Percentiles rank a stretch among this genome's conserved stretches.
These are phyloP conservation scores for Fomitopsis palustris DNA, from an alignment of 1,284 basidiomycete species.

Conservation along the genomic window DNA sequence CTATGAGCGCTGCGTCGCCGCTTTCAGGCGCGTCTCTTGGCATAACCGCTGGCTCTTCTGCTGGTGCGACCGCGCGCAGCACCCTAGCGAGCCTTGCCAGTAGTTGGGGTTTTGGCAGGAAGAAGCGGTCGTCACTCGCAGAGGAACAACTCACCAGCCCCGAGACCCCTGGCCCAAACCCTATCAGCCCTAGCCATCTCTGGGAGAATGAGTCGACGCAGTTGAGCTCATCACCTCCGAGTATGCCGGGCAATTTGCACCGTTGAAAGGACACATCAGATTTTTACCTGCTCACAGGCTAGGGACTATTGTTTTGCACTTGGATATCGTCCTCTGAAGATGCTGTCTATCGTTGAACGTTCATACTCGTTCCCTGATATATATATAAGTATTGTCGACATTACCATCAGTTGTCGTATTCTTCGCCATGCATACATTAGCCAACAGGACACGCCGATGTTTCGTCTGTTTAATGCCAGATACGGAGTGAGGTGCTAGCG, in stretches of 20 bases:
- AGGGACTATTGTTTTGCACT: background rate
- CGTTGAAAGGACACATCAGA: background rate
- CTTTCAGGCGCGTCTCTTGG: constrained; percentile 6
- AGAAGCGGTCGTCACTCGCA: constrained; percentile 36
- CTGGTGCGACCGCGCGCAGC: constrained; percentile 27
- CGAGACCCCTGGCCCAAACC: background rate
- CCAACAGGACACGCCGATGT: too few relatives aligned
- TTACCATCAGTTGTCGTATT: too few relatives aligned
- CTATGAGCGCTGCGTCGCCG: constrained; percentile 16
- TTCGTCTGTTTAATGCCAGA: too few relatives aligned
- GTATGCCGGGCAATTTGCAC: background rate
- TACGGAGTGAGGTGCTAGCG: too few relatives aligned
- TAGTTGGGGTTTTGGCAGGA: constrained; percentile 64
- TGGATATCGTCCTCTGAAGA: too few relatives aligned
- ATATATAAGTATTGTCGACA: too few relatives aligned
- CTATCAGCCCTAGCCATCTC: constrained; percentile 10
- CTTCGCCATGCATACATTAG: too few relatives aligned
- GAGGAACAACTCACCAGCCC: constrained; percentile 3
- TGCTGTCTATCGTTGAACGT: too few relatives aligned
- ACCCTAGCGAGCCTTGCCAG: constrained; percentile 62
- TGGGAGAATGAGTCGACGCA: constrained; percentile 8
- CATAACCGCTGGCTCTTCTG: constrained; percentile 11
- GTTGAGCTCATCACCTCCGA: constrained; percentile 9
- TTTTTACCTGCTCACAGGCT: background rate
- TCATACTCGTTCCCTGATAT: too few relatives aligned